A percentile compares a stretch with the other conserved stretches of the same genome.
phyloP scores from a whole-genome alignment of 257 asterid genomes.

The Knoxia roxburghii region DNA sequence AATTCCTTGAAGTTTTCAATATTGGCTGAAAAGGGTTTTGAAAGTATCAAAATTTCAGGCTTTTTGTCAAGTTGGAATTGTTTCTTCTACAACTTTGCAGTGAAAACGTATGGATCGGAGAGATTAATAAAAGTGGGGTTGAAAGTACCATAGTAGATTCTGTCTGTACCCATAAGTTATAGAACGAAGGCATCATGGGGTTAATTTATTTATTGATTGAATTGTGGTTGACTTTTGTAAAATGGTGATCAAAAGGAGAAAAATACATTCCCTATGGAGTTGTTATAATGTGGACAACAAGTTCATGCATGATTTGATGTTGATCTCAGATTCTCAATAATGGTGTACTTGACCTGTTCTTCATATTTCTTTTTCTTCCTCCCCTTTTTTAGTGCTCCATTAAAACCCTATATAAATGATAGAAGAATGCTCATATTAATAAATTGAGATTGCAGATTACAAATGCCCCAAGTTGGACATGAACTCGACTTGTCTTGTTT shows the following conservation, averaged over 20 bases:
- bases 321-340: no score
- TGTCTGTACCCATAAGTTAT: not conserved
- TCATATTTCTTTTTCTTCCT: no score
- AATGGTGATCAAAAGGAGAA: not conserved
- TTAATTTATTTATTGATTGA: not conserved
- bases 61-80: not conserved
- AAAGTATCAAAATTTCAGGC: not conserved
- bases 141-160: constrained; percentile 8
- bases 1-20: no score
- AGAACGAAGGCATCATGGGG: not conserved
- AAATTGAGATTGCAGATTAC: no score
- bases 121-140: not conserved
- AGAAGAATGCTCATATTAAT: no score
- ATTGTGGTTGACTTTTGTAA: constrained; percentile 5
- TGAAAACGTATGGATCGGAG: constrained; percentile 5
- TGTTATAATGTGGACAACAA: no score
- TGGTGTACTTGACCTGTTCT: no score
- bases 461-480: no score
- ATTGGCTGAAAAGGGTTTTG: not conserved
- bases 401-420: no score
- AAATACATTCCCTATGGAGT: not conserved
- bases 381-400: no score
- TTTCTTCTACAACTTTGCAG: not conserved
- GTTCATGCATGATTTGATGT: no score
- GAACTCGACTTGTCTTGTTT: no score